phyloP scores from a whole-genome alignment of 768 basidiomycete species.

The Pleurotus sapidus region DNA sequence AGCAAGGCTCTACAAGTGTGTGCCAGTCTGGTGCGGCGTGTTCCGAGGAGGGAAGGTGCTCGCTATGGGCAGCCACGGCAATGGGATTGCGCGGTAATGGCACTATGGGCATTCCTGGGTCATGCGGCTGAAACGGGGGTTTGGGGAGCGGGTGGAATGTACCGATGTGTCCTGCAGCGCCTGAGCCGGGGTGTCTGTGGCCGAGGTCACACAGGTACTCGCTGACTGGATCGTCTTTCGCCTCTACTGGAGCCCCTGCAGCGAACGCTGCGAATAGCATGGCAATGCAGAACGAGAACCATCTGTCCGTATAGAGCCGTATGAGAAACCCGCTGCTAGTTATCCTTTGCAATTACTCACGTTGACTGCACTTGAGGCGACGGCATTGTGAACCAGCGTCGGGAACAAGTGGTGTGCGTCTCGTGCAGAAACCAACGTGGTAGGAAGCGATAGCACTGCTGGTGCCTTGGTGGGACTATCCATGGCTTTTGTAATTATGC shows the following conservation, averaged over 20 bases:
- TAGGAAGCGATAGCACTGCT: neutral
- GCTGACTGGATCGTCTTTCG: neutral
- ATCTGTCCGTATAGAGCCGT: neutral
- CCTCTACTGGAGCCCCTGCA: neutral
- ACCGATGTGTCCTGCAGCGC: neutral
- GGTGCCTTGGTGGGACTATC: neutral
- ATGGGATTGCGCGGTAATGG: neutral
- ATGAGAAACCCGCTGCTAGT: neutral
- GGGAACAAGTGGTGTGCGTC: neutral
- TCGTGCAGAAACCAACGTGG: neutral
- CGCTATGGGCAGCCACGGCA: neutral
- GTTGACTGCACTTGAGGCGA: neutral
- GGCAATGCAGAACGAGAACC: slow-evolving; percentile 1
- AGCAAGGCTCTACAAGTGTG: slow-evolving; percentile 1
- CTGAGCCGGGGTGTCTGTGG: neutral
- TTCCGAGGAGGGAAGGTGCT: neutral
- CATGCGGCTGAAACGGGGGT: slow-evolving; percentile 9
- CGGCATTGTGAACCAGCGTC: neutral
- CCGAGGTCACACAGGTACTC: slow-evolving; percentile 1
- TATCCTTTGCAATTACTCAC: neutral
- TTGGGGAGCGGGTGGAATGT: slow-evolving; percentile 4
- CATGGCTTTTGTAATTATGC: slow-evolving; percentile 6
- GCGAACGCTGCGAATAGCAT: slow-evolving; percentile 6
- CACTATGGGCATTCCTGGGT: slow-evolving; percentile 12
- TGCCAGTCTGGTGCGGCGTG: slow-evolving; percentile 3